phyloP scores from a whole-genome alignment of 75 land plant species.

The Isoetes taiwanensis region DNA sequence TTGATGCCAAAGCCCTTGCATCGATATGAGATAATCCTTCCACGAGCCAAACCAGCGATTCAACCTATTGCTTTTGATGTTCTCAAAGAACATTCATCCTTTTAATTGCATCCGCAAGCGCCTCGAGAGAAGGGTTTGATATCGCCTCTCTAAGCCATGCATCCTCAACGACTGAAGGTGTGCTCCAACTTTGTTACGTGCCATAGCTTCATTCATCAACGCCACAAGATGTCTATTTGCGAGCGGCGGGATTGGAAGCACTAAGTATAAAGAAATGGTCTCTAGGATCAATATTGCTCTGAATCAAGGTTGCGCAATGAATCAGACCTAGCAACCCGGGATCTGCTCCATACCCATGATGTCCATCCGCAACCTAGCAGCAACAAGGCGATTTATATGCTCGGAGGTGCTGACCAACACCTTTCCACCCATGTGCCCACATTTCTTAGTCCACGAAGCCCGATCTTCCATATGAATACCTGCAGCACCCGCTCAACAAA shows the following conservation, averaged over 20 bases:
- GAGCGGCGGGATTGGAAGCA: constrained; percentile 50
- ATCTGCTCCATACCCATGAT: constrained; percentile 82
- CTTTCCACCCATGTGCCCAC: constrained; percentile 93
- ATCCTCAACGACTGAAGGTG: constrained; percentile 80
- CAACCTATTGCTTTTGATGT: constrained; percentile 38
- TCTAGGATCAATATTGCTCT: constrained; percentile 58
- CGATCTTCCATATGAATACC: too few relatives aligned
- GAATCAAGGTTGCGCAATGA: constrained; percentile 65
- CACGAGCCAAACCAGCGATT: constrained; percentile 32
- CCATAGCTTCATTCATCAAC: constrained; percentile 36
- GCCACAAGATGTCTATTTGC: constrained; percentile 33
- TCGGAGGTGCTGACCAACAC: constrained; percentile 64
- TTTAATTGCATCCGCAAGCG: constrained; percentile 42
- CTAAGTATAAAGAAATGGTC: constrained; percentile 84
- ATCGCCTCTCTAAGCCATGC: constrained; percentile 44
- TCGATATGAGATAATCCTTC: constrained; percentile 42
- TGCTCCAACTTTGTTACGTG: constrained; percentile 40
- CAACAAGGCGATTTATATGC: constrained; percentile 73
- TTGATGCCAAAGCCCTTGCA: constrained; percentile 48
- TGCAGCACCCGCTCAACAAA: constrained; percentile 94
- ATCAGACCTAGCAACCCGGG: constrained; percentile 67
- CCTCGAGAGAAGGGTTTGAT: constrained; percentile 54
- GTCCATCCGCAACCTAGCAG: constrained; percentile 75
- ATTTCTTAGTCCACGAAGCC: constrained; percentile 29
- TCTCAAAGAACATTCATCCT: constrained; percentile 27